A percentile compares a stretch with the other conserved stretches of the same genome.
Evolutionary conservation across 2,329 filamentous ascomycete species (phyloP).

Genomic region (Tolypocladium amazonense): DNA sequence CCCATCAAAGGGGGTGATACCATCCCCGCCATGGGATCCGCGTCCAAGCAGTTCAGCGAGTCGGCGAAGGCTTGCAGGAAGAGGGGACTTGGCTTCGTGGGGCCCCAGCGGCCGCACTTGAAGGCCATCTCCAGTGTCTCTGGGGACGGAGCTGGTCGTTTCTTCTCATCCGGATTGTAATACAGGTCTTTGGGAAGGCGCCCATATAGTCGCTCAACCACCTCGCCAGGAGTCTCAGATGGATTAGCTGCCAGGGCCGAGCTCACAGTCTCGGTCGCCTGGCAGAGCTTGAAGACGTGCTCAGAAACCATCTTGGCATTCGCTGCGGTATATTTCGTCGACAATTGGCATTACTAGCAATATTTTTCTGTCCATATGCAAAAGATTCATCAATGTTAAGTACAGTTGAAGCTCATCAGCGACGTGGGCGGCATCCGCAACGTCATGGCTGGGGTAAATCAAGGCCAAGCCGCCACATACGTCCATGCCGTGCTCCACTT

Average conservation of each 20-base stretch:
- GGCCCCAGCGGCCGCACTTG: slow-evolving; percentile 58
- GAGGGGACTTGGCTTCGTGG: slow-evolving; percentile 50
- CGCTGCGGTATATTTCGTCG: background rate
- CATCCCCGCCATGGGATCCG: slow-evolving; percentile 38
- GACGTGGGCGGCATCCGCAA: background rate
- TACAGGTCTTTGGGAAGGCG: slow-evolving; percentile 13
- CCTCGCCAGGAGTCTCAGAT: slow-evolving; percentile 37
- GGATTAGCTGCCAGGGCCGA: slow-evolving; percentile 45
- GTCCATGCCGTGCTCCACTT: background rate
- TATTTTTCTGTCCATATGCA: background rate
- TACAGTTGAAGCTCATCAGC: background rate
- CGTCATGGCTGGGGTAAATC: background rate
- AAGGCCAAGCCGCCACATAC: background rate
- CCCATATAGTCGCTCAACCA: slow-evolving; percentile 44
- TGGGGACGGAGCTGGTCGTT: slow-evolving; percentile 10
- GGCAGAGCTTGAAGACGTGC: slow-evolving; percentile 39
- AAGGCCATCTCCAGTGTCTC: slow-evolving; percentile 40
- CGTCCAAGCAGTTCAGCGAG: slow-evolving; percentile 43
- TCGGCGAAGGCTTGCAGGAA: slow-evolving; percentile 62
- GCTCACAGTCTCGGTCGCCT: slow-evolving; percentile 42
- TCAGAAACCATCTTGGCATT: slow-evolving; percentile 17
- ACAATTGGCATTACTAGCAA: background rate
- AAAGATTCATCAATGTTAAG: background rate
- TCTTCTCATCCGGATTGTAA: slow-evolving; percentile 3
- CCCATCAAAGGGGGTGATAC: slow-evolving; percentile 42